Base-by-base conservation (phyloP, 352 stramenopile species). In the Aphanomyces invadans region DNA sequence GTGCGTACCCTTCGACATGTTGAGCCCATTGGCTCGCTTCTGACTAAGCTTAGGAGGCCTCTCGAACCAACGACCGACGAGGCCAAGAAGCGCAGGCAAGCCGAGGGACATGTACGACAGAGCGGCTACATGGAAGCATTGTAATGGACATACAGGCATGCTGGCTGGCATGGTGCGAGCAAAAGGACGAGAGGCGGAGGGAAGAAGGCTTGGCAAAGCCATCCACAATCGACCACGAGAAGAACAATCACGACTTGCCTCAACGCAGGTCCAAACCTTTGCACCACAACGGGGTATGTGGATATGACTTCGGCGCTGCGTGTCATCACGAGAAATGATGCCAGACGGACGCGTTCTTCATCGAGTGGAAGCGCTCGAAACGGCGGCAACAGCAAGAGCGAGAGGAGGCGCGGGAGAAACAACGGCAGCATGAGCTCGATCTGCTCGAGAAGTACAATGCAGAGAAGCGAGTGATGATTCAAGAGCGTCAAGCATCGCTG, bases 141-240 rank as follows among this genome's bases (percentile, higher is more conserved):
- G 23, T 39, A 29, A 57, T 3, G 29, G n/a, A 21, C 17, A 39
- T 57, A 31, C 54, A 67, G 60, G 60, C 60, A 19, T 67, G 60
- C 26, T 67, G 60, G 60, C 42, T 49, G 11, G 60, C 60, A 21
- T 67, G 60, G 60, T 67, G 60, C 33, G 60, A 67, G n/a, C 38
- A 67, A 31, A 67, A 67, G 26, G 38, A 55, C 32, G 29, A 67
- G 17, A 19, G 42, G 28, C 21, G 42, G 12, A 33, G 26, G 15
- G 42, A 56, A 52, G 60, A 67, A 42, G 3, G 42, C 7, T 19
- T 55, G 33, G 2, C 23, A 3, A 31, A 36, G 1, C 21, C 56
- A 17, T 32, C 56, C 19, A 11, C 2, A 17, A 54, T 28, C 21
- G 25, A 67, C 23, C 23, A 44, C 31, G 39, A 65, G 44, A 10